A percentile compares a stretch with the other conserved stretches of the same genome.
Evolutionary conservation across 768 basidiomycete genomes (phyloP).

Genomic region (Phlebiopsis flavidoalba): DNA sequence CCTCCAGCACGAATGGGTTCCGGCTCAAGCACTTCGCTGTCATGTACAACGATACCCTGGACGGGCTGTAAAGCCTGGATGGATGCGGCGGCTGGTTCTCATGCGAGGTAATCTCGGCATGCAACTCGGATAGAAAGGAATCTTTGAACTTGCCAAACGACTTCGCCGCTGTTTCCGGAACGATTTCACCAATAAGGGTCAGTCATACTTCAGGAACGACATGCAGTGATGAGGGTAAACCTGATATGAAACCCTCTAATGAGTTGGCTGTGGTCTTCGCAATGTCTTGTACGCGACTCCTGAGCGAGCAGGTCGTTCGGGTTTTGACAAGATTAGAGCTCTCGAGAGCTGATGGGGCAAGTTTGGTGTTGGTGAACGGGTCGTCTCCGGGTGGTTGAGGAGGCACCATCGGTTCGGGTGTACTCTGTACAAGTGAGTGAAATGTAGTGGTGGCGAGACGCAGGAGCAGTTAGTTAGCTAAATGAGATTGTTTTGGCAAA

Average conservation of each 20-base stretch:
- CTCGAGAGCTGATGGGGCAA: slow-evolving; percentile 80
- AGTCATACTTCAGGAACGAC: slow-evolving; percentile 16
- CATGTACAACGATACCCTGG: slow-evolving; percentile 72
- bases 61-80: slow-evolving; percentile 47
- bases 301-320: slow-evolving; percentile 81
- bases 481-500: too few species aligned
- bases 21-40: slow-evolving; percentile 80
- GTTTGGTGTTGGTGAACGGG: slow-evolving; percentile 59
- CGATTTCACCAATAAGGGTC: background rate
- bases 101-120: slow-evolving; percentile 74
- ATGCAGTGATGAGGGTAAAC: slow-evolving; percentile 30
- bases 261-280: slow-evolving; percentile 69
- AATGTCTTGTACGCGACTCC: slow-evolving; percentile 74
- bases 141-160: slow-evolving; percentile 85
- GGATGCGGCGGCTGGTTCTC: slow-evolving; percentile 56
- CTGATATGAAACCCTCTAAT: slow-evolving; percentile 60
- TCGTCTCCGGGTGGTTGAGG: slow-evolving; percentile 19
- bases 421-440: background rate
- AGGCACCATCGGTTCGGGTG: slow-evolving; percentile 5
- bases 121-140: slow-evolving; percentile 71
- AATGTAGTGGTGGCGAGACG: background rate
- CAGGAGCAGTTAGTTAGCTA: too few species aligned
- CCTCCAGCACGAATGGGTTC: slow-evolving; percentile 77
- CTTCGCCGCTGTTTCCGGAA: slow-evolving; percentile 45
- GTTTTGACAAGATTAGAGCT: slow-evolving; percentile 72